Evolutionary conservation across 2,329 filamentous ascomycete genomes (phyloP), one percentile per base, ranked within the genome.

Genomic region (Phialemonium atrogriseum): DNA sequence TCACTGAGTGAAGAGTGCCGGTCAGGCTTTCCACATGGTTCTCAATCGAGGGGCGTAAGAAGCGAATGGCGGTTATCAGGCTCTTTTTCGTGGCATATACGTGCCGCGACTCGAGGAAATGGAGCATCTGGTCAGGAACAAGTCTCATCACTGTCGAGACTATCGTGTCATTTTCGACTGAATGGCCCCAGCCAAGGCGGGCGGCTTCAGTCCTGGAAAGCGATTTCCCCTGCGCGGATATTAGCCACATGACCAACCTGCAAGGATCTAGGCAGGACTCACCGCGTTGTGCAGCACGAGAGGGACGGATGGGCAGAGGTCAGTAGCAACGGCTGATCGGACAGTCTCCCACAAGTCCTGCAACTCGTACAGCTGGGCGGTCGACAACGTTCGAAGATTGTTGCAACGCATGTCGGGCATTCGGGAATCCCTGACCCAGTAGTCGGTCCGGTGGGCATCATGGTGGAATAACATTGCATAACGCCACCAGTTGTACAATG

Each of bases 401-500:
- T 56, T 62, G 17, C 53, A 55, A 26, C 65, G 53, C 10, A 61
- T 56, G 26, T 64, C 55, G 13, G 39, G 43, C 38, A 43, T 26
- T 25, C 16, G 54, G 49, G 8, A 52, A 57, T 21, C 17, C 21
- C 24, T 31, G 21, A 24, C n/a, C 21, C 26, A 30, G 17, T 19
- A 30, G 8, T 12, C n/a, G 21, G 14, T 12, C 15, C 8, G 11
- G 16, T 29, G 13, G 25, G 35, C 27, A 17, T 38, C 33, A 25
- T 23, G 11, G 27, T 74, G 68, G 36, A 73, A 73, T 37, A 68
- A 64, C 20, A 60, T 58, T 6, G 66, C 58, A 39, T 68, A 74
- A 4, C 70, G 54, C 68, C 69, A 72, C 69, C 69, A 75, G 19
- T 58, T 51, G 30, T 69, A 70, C 18, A 74, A 47, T 1, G 66